Evolutionary conservation across 768 basidiomycete species (phyloP).

Genomic region (Suillus ampliporus): DNA sequence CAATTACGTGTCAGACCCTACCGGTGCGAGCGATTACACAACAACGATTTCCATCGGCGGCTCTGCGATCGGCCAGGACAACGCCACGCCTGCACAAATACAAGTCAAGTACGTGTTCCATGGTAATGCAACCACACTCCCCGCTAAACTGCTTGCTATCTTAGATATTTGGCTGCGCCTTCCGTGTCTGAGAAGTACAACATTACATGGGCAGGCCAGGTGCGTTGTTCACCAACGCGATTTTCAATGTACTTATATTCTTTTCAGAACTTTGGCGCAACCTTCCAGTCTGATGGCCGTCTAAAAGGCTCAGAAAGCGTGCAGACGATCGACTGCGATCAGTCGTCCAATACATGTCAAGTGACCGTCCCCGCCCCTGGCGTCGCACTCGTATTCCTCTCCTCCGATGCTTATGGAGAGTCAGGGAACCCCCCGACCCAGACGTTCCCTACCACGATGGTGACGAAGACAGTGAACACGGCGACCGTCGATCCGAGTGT

Average conservation of each 20-base stretch:
- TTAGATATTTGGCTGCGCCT: slow-evolving; percentile 41
- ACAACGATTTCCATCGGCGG: slow-evolving; percentile 42
- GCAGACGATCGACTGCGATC: slow-evolving; percentile 27
- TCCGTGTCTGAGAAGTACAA: slow-evolving; percentile 48
- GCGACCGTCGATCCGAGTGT: slow-evolving; percentile 42
- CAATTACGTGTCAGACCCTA: slow-evolving; percentile 53
- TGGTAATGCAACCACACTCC: neutral
- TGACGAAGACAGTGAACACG: slow-evolving; percentile 33
- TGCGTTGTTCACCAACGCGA: slow-evolving; percentile 15
- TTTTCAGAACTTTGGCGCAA: slow-evolving; percentile 30
- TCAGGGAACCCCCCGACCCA: slow-evolving; percentile 20
- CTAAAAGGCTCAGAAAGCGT: slow-evolving; percentile 22
- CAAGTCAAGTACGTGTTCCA: slow-evolving; percentile 36
- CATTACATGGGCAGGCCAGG: slow-evolving; percentile 57
- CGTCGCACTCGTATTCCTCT: slow-evolving; percentile 33
- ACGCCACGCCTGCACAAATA: slow-evolving; percentile 29
- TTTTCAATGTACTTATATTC: neutral
- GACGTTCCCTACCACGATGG: slow-evolving; percentile 39
- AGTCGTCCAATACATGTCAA: slow-evolving; percentile 22
- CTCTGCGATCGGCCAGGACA: slow-evolving; percentile 13
- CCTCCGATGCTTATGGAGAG: slow-evolving; percentile 12
- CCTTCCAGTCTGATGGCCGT: slow-evolving; percentile 34
- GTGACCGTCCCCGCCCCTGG: slow-evolving; percentile 36
- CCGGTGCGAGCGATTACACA: slow-evolving; percentile 46
- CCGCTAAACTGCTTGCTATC: neutral